Percentiles rank a stretch among this genome's conserved stretches.
Conservation (phyloP, 805 yeast species). For the Candida ulmi region DNA sequence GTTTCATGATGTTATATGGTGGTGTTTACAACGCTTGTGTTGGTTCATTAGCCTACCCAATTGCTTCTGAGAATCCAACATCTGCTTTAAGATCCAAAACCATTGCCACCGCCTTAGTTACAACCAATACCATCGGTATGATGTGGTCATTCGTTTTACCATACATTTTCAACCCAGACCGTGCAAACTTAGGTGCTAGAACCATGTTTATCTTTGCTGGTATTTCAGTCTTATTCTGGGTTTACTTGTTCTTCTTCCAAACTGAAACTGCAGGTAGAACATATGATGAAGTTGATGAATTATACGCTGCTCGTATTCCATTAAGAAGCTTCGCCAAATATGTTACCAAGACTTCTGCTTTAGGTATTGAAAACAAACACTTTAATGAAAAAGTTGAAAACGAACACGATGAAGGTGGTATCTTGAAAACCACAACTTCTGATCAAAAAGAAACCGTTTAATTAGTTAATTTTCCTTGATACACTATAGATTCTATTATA, state of each 20-base stretch:
- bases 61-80: constrained; percentile 33
- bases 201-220: constrained; percentile 40
- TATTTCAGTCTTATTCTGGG: constrained; percentile 20
- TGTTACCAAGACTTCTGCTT: constrained; percentile 2
- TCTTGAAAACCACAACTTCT: not conserved
- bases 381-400: constrained; percentile 4
- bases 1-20: constrained; percentile 23
- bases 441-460: not conserved
- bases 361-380: not conserved
- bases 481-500: too few species aligned
- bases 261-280: constrained; percentile 52
- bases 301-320: constrained; percentile 33
- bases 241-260: constrained; percentile 39
- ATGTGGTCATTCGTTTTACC: constrained; percentile 35
- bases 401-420: not conserved
- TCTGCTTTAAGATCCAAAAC: constrained; percentile 34
- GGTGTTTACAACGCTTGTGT: constrained; percentile 29
- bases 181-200: constrained; percentile 37
- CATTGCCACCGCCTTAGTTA: constrained; percentile 22
- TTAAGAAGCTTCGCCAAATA: constrained; percentile 23
- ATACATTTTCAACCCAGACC: constrained; percentile 37
- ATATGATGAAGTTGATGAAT: constrained; percentile 48
- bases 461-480: too few species aligned
- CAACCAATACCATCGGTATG: constrained; percentile 25
- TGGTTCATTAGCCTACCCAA: constrained; percentile 32